Evolutionary conservation across 2,329 filamentous ascomycete genomes (phyloP).

Genomic region (Epichloe amarillans): DNA sequence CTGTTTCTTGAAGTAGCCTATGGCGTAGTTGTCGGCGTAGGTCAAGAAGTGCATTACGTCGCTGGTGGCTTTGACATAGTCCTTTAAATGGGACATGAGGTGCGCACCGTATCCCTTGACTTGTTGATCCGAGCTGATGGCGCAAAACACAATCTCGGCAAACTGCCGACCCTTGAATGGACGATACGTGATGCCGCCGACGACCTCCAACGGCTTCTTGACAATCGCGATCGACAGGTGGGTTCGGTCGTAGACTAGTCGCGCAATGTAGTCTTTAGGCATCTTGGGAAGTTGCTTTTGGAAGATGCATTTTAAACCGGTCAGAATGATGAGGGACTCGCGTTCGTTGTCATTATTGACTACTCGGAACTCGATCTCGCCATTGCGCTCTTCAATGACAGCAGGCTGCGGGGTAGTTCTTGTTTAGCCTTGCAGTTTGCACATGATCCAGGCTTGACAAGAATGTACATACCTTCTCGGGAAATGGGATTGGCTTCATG

Average conservation of each 20-base stretch:
- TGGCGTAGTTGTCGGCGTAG: conserved; percentile 97
- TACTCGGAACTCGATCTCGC: conserved; percentile 92
- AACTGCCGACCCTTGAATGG: conserved; percentile 87
- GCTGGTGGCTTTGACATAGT: conserved; percentile 94
- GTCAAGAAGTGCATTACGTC: conserved; percentile 98
- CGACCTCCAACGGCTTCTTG: conserved; percentile 90
- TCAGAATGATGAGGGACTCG: conserved; percentile 86
- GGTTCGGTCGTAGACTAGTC: conserved; percentile 91
- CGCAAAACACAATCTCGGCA: conserved; percentile 97
- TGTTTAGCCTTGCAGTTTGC: neutral
- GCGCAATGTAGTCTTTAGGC: conserved; percentile 98
- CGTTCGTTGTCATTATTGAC: conserved; percentile 90
- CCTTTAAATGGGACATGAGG: conserved; percentile 94
- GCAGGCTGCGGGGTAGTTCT: conserved; percentile 1
- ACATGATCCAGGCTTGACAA: no score
- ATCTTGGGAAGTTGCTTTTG: conserved; percentile 98
- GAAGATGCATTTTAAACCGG: conserved; percentile 93
- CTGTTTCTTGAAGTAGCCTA: conserved; percentile 98
- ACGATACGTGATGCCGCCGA: conserved; percentile 91
- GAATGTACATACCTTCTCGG: conserved; percentile 56
- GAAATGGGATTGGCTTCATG: conserved; percentile 65
- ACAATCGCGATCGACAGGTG: conserved; percentile 95
- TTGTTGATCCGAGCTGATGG: conserved; percentile 93
- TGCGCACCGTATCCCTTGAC: conserved; percentile 98
- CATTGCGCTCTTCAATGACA: conserved; percentile 63